Base-by-base conservation (phyloP, 805 yeast species). In the Ogataea paraovalis region DNA sequence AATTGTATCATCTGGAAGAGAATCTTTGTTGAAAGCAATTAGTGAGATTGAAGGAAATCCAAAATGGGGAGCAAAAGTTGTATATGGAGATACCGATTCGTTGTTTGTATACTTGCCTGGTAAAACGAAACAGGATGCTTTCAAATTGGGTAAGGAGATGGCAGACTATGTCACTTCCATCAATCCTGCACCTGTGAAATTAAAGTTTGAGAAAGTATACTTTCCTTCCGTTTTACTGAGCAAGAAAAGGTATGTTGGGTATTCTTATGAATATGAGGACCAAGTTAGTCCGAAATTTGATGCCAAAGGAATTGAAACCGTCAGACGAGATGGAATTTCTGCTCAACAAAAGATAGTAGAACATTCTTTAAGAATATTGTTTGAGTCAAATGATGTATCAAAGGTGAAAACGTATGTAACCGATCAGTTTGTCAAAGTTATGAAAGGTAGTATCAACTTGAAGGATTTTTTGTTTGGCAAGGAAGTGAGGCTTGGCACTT, bases 11-110 rank as follows among this genome's bases (percentile, higher is more conserved):
- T 82, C 94, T 0, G 99, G 94, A 0, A 71, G 98, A 45, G 97
- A 92, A 64, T 85, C 89, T 0, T 68, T 94, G 43, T 82, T 82
- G 45, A 73, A 74, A 44, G 85, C 97, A 0, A 82, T 89, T 23
- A 75, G 75, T 1, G 59, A 75, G 42, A 91, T 94, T 44, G 95
- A 90, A 50, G 50, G 51, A 0, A 69, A 76, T 14, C 62, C 69
- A 2, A 60, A 71, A 21, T 87, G 90, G 87, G 90, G 90, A 2
- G 97, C 97, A 0, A 82, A 86, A 57, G 97, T 94, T 0, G 96
- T 92, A 0, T 94, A 94, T 62, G 98, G 99, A 4, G 99, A 94
- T 62, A 94, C 99, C 0, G 99, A 94, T 65, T 87, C 96, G 37
- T 65, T 94, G 46, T 94, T 94, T 73, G 91, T 94, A 2, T 85